phyloP scores from a whole-genome alignment of 2,329 filamentous ascomycete species.

The Penicillium sp. region DNA sequence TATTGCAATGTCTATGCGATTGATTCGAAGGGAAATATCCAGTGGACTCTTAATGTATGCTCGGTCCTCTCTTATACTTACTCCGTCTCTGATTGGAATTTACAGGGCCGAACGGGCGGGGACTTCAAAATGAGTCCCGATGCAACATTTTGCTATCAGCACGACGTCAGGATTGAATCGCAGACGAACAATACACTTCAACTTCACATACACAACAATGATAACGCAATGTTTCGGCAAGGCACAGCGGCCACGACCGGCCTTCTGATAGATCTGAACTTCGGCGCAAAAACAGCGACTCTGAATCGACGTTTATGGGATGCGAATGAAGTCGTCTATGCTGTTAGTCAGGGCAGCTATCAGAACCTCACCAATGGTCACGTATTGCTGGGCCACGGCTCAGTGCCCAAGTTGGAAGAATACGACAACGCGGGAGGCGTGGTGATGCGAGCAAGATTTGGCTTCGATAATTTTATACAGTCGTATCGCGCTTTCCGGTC shows the following conservation, averaged over 20 bases:
- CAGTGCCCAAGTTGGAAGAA: not conserved
- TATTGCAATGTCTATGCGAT: slow-evolving; percentile 22
- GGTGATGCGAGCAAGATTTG: slow-evolving; percentile 32
- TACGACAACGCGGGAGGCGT: slow-evolving; percentile 23
- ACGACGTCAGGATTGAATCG: slow-evolving; percentile 31
- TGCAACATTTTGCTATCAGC: slow-evolving; percentile 28
- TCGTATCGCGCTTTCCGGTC: slow-evolving; percentile 30
- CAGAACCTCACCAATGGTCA: not conserved
- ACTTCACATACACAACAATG: slow-evolving; percentile 29
- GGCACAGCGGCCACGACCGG: not conserved
- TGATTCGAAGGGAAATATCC: slow-evolving; percentile 23
- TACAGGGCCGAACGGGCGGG: slow-evolving; percentile 22
- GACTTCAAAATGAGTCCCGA: slow-evolving; percentile 16
- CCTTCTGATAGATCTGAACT: not conserved
- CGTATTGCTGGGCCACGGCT: not conserved
- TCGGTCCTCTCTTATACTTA: not conserved
- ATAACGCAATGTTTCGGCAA: slow-evolving; percentile 14
- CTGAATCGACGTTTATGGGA: not conserved
- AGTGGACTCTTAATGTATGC: slow-evolving; percentile 25
- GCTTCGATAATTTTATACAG: slow-evolving; percentile 21
- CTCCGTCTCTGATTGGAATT: not conserved
- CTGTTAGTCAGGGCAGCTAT: not conserved
- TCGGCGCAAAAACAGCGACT: not conserved
- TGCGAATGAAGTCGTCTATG: not conserved
- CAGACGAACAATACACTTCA: slow-evolving; percentile 28